These are phyloP conservation scores for Leptographium galeiforme DNA, from an alignment of 2,329 filamentous ascomycete species.

Conservation along the genomic window DNA sequence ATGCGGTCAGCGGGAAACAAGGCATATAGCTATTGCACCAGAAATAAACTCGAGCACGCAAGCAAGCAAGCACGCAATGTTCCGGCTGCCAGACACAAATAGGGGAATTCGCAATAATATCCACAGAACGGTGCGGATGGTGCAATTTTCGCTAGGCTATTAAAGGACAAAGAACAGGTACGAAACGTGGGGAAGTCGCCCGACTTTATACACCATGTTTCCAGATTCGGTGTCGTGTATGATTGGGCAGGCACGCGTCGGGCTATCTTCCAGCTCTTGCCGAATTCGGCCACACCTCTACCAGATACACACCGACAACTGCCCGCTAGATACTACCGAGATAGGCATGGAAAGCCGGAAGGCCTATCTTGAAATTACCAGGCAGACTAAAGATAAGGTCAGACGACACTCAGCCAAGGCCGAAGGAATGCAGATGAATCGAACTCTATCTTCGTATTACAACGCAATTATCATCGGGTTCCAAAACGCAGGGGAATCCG, in stretches of 20 bases:
- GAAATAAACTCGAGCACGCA: constrained; percentile 6
- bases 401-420: no score
- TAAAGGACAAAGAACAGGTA: background rate
- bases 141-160: constrained; percentile 3
- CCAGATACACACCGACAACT: no score
- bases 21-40: constrained; percentile 6
- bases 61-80: constrained; percentile 3
- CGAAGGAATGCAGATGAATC: background rate
- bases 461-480: background rate
- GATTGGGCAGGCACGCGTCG: background rate
- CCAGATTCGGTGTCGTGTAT: background rate
- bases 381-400: background rate
- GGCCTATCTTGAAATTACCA: background rate
- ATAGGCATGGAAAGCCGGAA: background rate
- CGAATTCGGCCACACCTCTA: background rate
- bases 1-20: background rate
- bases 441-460: background rate
- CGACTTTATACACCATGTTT: background rate
- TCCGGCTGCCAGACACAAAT: background rate
- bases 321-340: background rate
- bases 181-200: background rate
- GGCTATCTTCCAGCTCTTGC: background rate
- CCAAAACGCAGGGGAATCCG: background rate
- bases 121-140: background rate
- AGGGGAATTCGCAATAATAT: background rate